These are phyloP conservation scores for Aspergillus hiratsukae DNA, from an alignment of 2,329 filamentous ascomycete species.

Conservation along the genomic window DNA sequence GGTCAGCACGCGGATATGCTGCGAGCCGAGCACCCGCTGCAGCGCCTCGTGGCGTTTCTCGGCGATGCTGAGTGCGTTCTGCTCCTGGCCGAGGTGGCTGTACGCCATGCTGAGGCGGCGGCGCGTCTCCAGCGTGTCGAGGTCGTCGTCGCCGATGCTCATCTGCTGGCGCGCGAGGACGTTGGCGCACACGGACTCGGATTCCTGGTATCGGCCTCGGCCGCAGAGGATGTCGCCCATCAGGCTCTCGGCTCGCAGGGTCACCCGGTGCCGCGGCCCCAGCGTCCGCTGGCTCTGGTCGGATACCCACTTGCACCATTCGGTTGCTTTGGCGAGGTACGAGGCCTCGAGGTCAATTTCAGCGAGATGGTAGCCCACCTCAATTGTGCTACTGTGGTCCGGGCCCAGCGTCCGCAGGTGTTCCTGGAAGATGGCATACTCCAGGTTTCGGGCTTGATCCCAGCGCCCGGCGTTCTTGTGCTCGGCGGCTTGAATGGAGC, in stretches of 20 bases:
- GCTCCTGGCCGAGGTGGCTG: conserved; percentile 8
- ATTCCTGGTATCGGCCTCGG: conserved; percentile 23
- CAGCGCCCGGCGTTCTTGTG: conserved; percentile 24
- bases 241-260: conserved; percentile 27
- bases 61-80: not conserved
- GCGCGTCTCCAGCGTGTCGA: conserved; percentile 27
- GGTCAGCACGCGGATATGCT: conserved; percentile 22
- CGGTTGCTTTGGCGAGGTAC: conserved; percentile 22
- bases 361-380: conserved; percentile 24
- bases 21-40: conserved; percentile 22
- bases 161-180: conserved; percentile 30
- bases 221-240: conserved; percentile 24
- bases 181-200: conserved; percentile 28
- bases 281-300: conserved; percentile 24
- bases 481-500: conserved; percentile 23
- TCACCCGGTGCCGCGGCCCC: conserved; percentile 21
- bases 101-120: conserved; percentile 24
- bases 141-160: conserved; percentile 27
- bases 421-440: conserved; percentile 29
- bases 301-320: conserved; percentile 30
- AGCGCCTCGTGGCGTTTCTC: conserved; percentile 20
- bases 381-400: conserved; percentile 26
- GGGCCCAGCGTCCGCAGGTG: conserved; percentile 23
- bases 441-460: conserved; percentile 25
- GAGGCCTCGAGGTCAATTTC: conserved; percentile 23